Evolutionary conservation across 1,284 basidiomycete genomes (phyloP), one percentile per base, ranked within the genome.

Genomic region (Peniophora sp.): DNA sequence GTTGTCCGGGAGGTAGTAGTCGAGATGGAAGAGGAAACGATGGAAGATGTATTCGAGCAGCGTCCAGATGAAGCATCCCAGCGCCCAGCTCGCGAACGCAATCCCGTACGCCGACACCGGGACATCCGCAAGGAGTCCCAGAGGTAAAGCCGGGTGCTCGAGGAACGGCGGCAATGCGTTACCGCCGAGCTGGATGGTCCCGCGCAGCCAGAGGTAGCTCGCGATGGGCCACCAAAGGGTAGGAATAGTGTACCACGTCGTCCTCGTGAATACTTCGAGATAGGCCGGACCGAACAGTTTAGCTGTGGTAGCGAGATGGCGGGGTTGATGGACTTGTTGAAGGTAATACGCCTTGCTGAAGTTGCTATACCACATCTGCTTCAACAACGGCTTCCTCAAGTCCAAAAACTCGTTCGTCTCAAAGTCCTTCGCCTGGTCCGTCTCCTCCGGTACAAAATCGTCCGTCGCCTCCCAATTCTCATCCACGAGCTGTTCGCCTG

Each of bases 1-100:
- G 52, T 73, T 75, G 67, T 98, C 96, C 5, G 96, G 97, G 14
- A 99, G 78, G 59, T 79, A 65, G n/a, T 84, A 73, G 67, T 99
- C 97, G 59, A 99, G 73, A 70, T 99, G 97, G 83, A 99, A 99
- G 50, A 99, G 72, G 81, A 97, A 98, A 27, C 96, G 87, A 70
- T 99, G 97, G 63, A 99, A 70, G n/a, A 73, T 70, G 67, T 99
- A 99, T 68, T 99, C 97, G 66, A 99, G 73, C 54, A 98, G 66
- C 0, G 96, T 98, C 96, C 96, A 99, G 58, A 97, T 77, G 49
- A 97, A 43, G 65, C 92, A 91, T 10, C 96, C 96, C 32, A 83
- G 48, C 52, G 91, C 63, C 76, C 91, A 92, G 69, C 83, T 93
- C 1, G 72, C 56, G 27, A 78, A 50, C 1, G 80, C 73, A 60